These are phyloP conservation scores for Peribolospora kevripleyi DNA, from an alignment of 768 basidiomycete genomes.

Conservation along the genomic window DNA sequence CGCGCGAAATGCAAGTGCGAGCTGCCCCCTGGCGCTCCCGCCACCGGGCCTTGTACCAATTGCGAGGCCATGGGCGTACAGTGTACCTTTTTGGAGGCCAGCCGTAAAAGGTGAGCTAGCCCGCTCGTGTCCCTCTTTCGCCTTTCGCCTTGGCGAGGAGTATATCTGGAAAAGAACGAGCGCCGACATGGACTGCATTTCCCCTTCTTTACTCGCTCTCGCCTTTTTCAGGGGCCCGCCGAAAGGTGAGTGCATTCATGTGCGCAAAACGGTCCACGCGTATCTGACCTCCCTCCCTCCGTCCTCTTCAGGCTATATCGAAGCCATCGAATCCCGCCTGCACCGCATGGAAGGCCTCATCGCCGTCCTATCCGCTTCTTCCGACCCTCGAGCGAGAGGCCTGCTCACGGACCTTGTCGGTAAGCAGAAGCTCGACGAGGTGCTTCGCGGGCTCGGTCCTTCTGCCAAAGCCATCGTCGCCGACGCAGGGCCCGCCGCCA, in stretches of 20 bases:
- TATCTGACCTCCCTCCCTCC: conserved; percentile 32
- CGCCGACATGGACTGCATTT: not conserved
- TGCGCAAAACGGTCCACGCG: not conserved
- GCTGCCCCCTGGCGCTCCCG: conserved; percentile 4
- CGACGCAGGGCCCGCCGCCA: too few species aligned
- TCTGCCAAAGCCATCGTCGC: too few species aligned
- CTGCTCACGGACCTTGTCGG: conserved; percentile 21
- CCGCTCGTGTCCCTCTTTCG: not conserved
- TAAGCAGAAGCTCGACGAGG: too few species aligned
- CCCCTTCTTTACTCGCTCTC: not conserved
- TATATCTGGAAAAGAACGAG: too few species aligned
- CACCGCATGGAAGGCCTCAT: conserved; percentile 78
- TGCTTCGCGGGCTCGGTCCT: too few species aligned
- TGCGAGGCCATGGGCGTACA: conserved; percentile 7
- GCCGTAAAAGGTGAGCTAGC: conserved; percentile 14
- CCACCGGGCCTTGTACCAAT: conserved; percentile 9
- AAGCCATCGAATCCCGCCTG: conserved; percentile 70
- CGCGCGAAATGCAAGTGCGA: conserved; percentile 10
- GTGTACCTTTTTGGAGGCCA: conserved; percentile 14
- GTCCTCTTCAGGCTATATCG: conserved; percentile 65
- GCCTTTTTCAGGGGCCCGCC: conserved; percentile 3
- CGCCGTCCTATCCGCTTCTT: conserved; percentile 47
- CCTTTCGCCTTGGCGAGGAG: too few species aligned
- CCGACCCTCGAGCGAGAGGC: conserved; percentile 23
- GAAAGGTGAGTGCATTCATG: conserved; percentile 4